Evolutionary conservation across 139 green algal species (phyloP).

Genomic region (Zygnema circumcarinatum): DNA sequence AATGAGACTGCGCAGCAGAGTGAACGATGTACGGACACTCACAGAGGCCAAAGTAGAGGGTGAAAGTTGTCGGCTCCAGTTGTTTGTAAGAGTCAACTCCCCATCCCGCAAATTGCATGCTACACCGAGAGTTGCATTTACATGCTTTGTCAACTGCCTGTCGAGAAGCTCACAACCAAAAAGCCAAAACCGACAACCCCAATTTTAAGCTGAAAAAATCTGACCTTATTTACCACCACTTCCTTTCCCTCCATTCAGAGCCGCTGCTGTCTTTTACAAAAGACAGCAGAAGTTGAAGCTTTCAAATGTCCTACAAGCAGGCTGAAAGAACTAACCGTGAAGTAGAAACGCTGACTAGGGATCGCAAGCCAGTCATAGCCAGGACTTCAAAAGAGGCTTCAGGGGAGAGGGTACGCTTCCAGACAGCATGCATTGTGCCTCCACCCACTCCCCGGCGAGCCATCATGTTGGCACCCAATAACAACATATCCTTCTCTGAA

Average conservation of each 20-base stretch:
- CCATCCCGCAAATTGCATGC: not conserved
- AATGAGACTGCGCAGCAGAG: too few relatives aligned
- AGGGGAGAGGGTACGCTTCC: constrained; percentile 26
- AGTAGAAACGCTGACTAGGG: not conserved
- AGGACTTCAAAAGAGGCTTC: constrained; percentile 36
- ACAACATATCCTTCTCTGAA: constrained; percentile 26
- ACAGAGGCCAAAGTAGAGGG: not conserved
- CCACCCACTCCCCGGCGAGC: constrained; percentile 29
- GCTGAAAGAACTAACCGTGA: constrained; percentile 29
- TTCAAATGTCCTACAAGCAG: too few relatives aligned
- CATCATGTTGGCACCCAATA: constrained; percentile 31
- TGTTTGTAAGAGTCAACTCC: not conserved
- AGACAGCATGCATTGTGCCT: constrained; percentile 29
- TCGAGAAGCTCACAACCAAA: not conserved
- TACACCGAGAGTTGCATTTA: not conserved
- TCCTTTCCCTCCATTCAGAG: too few relatives aligned
- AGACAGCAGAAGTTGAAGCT: too few relatives aligned
- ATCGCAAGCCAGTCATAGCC: constrained; percentile 15
- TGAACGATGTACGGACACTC: too few relatives aligned
- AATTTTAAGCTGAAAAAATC: too few relatives aligned
- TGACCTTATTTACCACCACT: too few relatives aligned
- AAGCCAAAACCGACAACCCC: not conserved
- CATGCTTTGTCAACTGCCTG: constrained; percentile 11
- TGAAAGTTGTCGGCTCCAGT: not conserved
- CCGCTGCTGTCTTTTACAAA: too few relatives aligned